Conservation (phyloP, 352 stramenopile species). For the Peronospora tabacina region DNA sequence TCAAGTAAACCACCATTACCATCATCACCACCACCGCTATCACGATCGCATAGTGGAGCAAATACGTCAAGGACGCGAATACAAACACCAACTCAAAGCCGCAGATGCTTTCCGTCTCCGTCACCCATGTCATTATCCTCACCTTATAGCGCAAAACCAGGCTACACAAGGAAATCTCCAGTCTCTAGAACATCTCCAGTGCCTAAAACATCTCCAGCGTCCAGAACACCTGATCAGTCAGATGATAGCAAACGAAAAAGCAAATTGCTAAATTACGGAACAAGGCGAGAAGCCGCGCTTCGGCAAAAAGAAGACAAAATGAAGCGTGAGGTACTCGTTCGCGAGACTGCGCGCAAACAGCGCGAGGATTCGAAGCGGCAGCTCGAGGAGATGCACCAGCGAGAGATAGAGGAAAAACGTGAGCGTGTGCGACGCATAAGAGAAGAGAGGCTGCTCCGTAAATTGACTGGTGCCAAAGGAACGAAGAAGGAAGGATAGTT, state of each 20-base stretch:
- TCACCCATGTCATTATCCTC: slow-evolving; percentile 24
- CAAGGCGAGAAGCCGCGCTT: slow-evolving; percentile 44
- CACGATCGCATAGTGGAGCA: slow-evolving; percentile 18
- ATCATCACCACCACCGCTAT: slow-evolving; percentile 22
- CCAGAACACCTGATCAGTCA: slow-evolving; percentile 19
- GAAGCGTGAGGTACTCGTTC: slow-evolving; percentile 47
- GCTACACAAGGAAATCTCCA: slow-evolving; percentile 16
- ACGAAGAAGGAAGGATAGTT: slow-evolving; percentile 17
- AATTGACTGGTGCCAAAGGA: slow-evolving; percentile 19
- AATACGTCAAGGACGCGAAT: slow-evolving; percentile 18
- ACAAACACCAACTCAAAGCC: slow-evolving; percentile 9
- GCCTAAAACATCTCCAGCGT: slow-evolving; percentile 17
- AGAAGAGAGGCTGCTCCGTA: slow-evolving; percentile 38
- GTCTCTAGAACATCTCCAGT: too few species aligned
- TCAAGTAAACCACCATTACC: slow-evolving; percentile 24
- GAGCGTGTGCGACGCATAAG: slow-evolving; percentile 58
- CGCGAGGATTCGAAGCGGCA: slow-evolving; percentile 54
- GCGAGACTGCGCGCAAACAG: slow-evolving; percentile 55
- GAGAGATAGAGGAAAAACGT: slow-evolving; percentile 59
- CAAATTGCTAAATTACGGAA: slow-evolving; percentile 42
- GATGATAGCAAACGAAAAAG: slow-evolving; percentile 14
- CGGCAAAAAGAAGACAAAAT: slow-evolving; percentile 71
- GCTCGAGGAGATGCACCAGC: slow-evolving; percentile 55
- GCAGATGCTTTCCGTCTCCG: slow-evolving; percentile 15
- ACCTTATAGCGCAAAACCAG: slow-evolving; percentile 17